Base-by-base conservation (phyloP, 345 rosid species). In the Eucalyptus guilfoylei region DNA sequence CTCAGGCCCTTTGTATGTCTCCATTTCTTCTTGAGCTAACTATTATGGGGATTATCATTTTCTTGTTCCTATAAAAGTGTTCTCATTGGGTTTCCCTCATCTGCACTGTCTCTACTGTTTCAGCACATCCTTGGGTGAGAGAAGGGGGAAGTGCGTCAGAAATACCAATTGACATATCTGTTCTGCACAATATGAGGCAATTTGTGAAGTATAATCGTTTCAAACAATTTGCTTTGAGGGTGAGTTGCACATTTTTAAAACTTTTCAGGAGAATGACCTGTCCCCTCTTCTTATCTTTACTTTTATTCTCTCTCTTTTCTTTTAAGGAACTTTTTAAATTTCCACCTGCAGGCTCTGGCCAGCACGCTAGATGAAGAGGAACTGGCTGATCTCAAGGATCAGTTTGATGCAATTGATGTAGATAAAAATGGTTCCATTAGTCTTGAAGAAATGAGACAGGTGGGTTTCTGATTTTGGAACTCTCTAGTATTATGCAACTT, bases 51-150 rank as follows among this genome's bases (percentile, higher is more conserved):
- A 86, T 86, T 30, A 13, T 50, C 87, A 76, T 76, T 23, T 76
- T 76, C 47, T 76, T 37, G 81, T 37, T 72, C 45, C 28, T 76
- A 6, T 76, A 40, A 40, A 76, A 76, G 16, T 76, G 24, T 76
- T 76, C 45, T 76, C 9, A 21, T 76, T 24, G 28, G 45, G 81
- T 69, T 69, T 37, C 47, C 5, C 83, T 21, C 47, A 76, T 76
- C 83, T 40, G 42, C 26, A 40, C 47, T 40, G 83, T 44, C 48
- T 32, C 48, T 88, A 34, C 64, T 76, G 85, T 49, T 62, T 64
- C 95, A 94, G 95, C 95, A n/a, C 95, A 94, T 83, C 94, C 93
- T 83, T 94, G 95, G 95, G 95, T 94, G 49, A 90, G 95, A 89
- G 95, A 92, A 92, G 95, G 95, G 88, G 95, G 95, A 88, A 80